Evolutionary conservation across 495 filamentous ascomycete species (phyloP), one percentile per base, ranked within the genome.

Genomic region (Xylaria curta): DNA sequence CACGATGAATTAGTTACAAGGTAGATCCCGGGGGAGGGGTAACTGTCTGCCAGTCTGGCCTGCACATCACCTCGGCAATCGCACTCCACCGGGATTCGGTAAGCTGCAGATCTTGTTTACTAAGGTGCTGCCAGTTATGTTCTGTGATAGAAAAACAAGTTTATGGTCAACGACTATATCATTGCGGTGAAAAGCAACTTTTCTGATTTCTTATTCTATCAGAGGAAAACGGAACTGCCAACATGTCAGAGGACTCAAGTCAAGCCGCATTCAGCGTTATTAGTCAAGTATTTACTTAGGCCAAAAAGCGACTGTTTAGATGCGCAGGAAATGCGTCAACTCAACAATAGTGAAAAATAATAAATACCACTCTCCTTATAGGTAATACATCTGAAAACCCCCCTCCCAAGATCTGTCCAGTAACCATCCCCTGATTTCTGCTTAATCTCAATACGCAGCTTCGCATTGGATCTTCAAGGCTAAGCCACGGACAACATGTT

Each of bases 61-160:
- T 36, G 31, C 26, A 66, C 26, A 51, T 66, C 46, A 40, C 33
- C 26, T 66, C 63, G 44, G 46, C 42, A 53, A 66, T 66, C 63
- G 63, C 28, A 28, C 44, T 40, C 63, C 63, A 66, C 63, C 24
- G 46, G 63, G 33, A 47, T 51, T 53, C 31, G 63, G 46, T 53
- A 66, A 51, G 13, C 19, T 53, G 63, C 24, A 66, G 47, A 66
- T 66, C 63, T 60, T 19, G 56, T 33, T 59, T n/a, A 64, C 44
- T 26, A 47, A 26, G n/a, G 60, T 21, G 12, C 38, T 26, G 26
- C 38, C 60, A 15, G 21, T 26, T 42, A 62, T 21, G 17, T 60
- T 60, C 58, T 38, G 10, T 42, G 12, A 15, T 42, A 38, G n/a
- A 40, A 62, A 42, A 62, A 8, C 33, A 42, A 24, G 60, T n/a